Evolutionary conservation across 305 asterid species (phyloP), one percentile per base, ranked within the genome.

Genomic region (Rubia balearica): DNA sequence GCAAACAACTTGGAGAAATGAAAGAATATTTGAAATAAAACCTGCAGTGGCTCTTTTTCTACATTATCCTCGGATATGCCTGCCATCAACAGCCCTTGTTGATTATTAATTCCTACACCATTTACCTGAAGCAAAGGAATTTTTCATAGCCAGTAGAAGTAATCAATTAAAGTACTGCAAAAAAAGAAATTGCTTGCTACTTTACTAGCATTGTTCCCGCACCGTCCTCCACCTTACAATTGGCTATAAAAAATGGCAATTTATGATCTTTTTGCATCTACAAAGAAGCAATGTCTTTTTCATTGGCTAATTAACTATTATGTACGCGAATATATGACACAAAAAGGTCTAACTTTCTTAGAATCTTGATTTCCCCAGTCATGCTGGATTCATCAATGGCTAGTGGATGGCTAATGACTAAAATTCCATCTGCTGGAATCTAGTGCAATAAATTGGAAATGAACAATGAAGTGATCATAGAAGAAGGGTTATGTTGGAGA

Each of bases 361-460:
- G 96, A 78, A 85, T 83, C 89, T 92, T 91, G 96, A 97, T 93
- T 86, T 93, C 98, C 61, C 98, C 98, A 4, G 98, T 93, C 98
- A 93, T 93, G 87, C 98, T 93, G 70, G 98, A 94, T 83, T 94
- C 96, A 76, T 94, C 98, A 71, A 94, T 83, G 79, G 96, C 88
- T 63, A 94, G 95, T 77, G 96, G 89, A 87, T 94, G 98, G 62
- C 96, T 87, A 68, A 78, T 81, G 53, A 85, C 85, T 81, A 94
- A 76, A 70, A 94, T 66, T 69, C 98, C 98, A 74, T 94, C 96
- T 11, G 97, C 96, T 77, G 98, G 96, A 74, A 94, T 90, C 97
- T 91, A 82, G 65, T 21, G 75, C 46, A 80, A 68, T 24, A 75
- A 48, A 69, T 46, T 69, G 59, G 65, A n/a, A n/a, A n/a, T n/a